Evolutionary conservation across 495 filamentous ascomycete genomes (phyloP).

Genomic region (Daldinia bambusicola): DNA sequence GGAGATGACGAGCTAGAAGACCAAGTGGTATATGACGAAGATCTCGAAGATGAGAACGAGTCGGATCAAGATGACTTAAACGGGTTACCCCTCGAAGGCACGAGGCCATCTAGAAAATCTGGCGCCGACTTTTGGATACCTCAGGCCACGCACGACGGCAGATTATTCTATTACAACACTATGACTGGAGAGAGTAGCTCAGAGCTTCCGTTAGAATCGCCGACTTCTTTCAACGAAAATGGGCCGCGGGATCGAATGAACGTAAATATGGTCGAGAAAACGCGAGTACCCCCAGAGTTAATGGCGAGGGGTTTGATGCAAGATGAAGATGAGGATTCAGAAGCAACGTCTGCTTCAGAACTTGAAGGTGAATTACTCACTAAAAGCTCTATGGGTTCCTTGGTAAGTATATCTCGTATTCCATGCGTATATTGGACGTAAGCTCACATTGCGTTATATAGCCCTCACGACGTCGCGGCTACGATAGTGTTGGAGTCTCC

Average conservation of each 20-base stretch:
- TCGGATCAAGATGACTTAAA: conserved; percentile 70
- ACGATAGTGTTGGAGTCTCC: conserved; percentile 74
- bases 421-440: neutral
- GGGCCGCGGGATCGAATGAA: conserved; percentile 89
- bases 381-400: conserved; percentile 58
- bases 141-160: conserved; percentile 92
- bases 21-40: conserved; percentile 55
- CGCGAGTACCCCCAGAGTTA: conserved; percentile 90
- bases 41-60: conserved; percentile 68
- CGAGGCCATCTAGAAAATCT: conserved; percentile 74
- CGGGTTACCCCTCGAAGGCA: conserved; percentile 75
- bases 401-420: conserved; percentile 54
- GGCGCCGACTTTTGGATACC: conserved; percentile 98
- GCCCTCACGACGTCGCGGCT: conserved; percentile 70
- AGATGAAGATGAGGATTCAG: conserved; percentile 87
- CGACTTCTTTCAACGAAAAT: conserved; percentile 79
- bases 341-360: conserved; percentile 83
- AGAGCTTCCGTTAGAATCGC: conserved; percentile 93
- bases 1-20: conserved; percentile 75
- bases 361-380: conserved; percentile 70
- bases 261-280: conserved; percentile 87
- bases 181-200: conserved; percentile 91
- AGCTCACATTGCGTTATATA: conserved; percentile 43
- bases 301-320: conserved; percentile 84
- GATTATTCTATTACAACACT: conserved; percentile 98